Conservation (phyloP, 2,329 filamentous ascomycete genomes). For the Claviceps quebecensis region DNA sequence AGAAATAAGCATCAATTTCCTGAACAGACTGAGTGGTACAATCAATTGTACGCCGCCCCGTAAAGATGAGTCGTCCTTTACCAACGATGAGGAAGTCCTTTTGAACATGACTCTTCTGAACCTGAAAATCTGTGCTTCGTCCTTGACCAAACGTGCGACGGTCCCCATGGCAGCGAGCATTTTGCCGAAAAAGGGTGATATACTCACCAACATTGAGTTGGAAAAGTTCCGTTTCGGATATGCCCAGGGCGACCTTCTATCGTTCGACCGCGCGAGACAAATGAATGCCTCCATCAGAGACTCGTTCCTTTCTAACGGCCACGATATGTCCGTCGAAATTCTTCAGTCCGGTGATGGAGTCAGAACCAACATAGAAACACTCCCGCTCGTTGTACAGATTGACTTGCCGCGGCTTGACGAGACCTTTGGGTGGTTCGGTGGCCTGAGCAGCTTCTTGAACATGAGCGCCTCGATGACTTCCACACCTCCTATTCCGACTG, state of each 20-base stretch:
- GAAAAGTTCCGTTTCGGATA: conserved; percentile 50
- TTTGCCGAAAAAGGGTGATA: conserved; percentile 10
- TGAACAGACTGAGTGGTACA: conserved; percentile 39
- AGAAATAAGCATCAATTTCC: conserved; percentile 39
- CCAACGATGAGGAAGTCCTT: conserved; percentile 35
- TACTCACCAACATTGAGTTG: conserved; percentile 28
- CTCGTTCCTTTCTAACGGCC: conserved; percentile 40
- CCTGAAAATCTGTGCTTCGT: conserved; percentile 17
- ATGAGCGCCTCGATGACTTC: conserved; percentile 74
- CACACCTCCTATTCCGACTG: conserved; percentile 38
- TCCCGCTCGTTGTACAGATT: conserved; percentile 62
- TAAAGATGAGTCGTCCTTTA: conserved; percentile 25
- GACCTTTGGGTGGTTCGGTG: conserved; percentile 77
- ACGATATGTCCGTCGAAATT: conserved; percentile 43
- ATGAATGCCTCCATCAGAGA: conserved; percentile 47
- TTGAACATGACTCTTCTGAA: conserved; percentile 35
- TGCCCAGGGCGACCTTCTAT: conserved; percentile 46
- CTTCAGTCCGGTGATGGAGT: conserved; percentile 28
- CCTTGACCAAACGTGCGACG: background rate
- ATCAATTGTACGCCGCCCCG: conserved; percentile 35
- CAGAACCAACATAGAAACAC: conserved; percentile 53
- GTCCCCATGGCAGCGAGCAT: conserved; percentile 1
- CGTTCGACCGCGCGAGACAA: conserved; percentile 43
- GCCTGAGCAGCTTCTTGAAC: conserved; percentile 80
- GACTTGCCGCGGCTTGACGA: conserved; percentile 76